Evolutionary conservation across 352 stramenopile species (phyloP).

Genomic region (Phytopythium ostracodes): DNA sequence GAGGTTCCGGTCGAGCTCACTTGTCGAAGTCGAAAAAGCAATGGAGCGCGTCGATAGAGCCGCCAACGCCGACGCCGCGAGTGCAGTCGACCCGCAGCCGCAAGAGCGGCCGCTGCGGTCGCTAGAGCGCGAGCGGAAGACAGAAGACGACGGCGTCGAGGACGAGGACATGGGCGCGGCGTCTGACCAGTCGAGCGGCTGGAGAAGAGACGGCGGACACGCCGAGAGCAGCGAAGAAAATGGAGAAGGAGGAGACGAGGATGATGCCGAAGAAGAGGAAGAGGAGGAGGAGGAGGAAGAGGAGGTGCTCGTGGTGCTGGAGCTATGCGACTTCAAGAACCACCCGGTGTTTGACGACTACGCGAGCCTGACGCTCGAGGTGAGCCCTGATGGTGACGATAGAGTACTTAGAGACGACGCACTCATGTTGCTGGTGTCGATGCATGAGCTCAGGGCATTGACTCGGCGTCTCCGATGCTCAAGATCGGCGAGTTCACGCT

Average conservation of each 20-base stretch:
- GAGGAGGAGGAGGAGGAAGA: conserved; percentile 39
- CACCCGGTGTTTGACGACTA: conserved; percentile 76
- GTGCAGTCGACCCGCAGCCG: background rate
- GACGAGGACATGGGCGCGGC: background rate
- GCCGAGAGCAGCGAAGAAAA: background rate
- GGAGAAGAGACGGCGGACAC: conserved; percentile 7
- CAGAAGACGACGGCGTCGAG: background rate
- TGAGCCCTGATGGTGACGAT: conserved; percentile 14
- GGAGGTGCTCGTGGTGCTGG: conserved; percentile 66
- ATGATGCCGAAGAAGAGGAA: conserved; percentile 18
- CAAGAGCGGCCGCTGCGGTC: background rate
- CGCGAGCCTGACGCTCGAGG: conserved; percentile 54
- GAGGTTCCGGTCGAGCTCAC: background rate
- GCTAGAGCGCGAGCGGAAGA: conserved; percentile 2
- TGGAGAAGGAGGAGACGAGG: background rate
- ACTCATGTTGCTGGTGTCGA: background rate
- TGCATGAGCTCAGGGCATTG: conserved; percentile 40
- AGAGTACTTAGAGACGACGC: no score
- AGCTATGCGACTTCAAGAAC: conserved; percentile 80
- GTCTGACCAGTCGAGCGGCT: background rate
- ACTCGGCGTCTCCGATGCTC: conserved; percentile 56
- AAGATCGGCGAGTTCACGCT: conserved; percentile 70
- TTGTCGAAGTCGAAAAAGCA: background rate
- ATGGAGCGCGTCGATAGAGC: background rate
- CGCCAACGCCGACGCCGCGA: background rate